Base-by-base conservation (phyloP, 2,329 filamentous ascomycete species). In the Aspergillus chevalieri region DNA sequence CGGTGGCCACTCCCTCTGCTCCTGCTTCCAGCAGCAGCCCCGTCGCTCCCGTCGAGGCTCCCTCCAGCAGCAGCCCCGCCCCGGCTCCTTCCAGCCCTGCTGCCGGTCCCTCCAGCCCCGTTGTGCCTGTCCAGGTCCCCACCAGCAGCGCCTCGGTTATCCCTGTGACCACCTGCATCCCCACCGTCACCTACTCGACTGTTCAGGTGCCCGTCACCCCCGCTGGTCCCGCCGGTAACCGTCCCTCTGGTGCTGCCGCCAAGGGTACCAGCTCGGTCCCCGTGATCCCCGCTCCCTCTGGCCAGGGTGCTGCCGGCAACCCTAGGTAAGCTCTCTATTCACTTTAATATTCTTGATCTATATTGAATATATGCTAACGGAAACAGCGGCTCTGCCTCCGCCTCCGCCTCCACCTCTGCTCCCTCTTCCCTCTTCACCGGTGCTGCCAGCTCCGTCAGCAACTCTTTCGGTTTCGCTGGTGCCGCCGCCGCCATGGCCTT, bases 131-230 rank as follows among this genome's bases (percentile, higher is more conserved):
- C 9, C 26, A 30, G 26, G 26, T 30, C 26, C 26, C 26, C 17
- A 22, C 15, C 38, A 41, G 38, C 38, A 41, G 38, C 56, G 46
- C 53, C 56, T 59, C 60, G 44, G 62, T 65, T 50, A 55, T 65
- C 48, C 52, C 63, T 43, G 53, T 63, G 49, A 62, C 62, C 59
- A 65, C 63, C 57, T 65, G 63, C 52, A 52, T 65, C 15, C 63
- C 63, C 48, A 65, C 59, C 54, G 61, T 63, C 58, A 65, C 50
- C 57, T 57, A 62, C 56, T 63, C 57, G 22, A 64, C 61, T 58
- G 51, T 64, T 57, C 61, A 60, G 45, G 48, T 60, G 44, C 47
- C 53, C 28, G 48, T 51, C 19, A 26, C 49, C 38, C 34, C 41
- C 42, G 26, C 51, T 42, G 47, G 43, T 43, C 38, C 45, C 19